Conservation (phyloP, 305 asterid species). For the Fraxinus paxiana region DNA sequence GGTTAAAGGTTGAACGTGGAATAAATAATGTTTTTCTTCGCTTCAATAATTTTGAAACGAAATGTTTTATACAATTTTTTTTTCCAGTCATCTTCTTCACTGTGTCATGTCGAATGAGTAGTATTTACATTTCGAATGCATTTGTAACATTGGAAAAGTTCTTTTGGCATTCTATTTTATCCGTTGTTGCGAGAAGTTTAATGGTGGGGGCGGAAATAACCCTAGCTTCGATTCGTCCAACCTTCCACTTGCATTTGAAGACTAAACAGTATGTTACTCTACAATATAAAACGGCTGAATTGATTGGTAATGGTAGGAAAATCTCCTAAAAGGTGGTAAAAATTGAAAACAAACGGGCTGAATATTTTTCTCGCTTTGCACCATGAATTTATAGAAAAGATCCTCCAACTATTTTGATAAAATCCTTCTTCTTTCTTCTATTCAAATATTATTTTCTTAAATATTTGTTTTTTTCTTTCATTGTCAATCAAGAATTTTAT, state of each 20-base stretch:
- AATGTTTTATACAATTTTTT: background rate
- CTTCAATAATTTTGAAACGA: background rate
- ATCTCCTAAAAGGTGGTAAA: no score
- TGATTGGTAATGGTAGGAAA: no score
- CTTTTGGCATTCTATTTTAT: background rate
- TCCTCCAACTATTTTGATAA: no score
- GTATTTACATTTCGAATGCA: background rate
- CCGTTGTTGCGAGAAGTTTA: background rate
- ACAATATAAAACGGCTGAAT: no score
- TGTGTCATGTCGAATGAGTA: background rate
- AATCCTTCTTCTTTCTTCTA: no score
- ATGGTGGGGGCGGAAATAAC: background rate
- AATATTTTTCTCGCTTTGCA: no score
- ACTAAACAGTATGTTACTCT: no score
- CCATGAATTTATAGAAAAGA: no score
- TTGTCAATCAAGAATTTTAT: no score
- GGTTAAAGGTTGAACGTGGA: background rate
- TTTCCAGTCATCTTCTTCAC: background rate
- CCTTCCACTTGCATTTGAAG: background rate
- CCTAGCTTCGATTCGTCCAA: background rate
- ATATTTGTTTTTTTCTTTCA: no score
- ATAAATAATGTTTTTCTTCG: background rate
- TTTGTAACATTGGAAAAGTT: background rate
- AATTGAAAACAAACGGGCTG: no score
- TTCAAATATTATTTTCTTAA: no score